Evolutionary conservation across 345 rosid species (phyloP).

Genomic region (Euclidium syriacum): DNA sequence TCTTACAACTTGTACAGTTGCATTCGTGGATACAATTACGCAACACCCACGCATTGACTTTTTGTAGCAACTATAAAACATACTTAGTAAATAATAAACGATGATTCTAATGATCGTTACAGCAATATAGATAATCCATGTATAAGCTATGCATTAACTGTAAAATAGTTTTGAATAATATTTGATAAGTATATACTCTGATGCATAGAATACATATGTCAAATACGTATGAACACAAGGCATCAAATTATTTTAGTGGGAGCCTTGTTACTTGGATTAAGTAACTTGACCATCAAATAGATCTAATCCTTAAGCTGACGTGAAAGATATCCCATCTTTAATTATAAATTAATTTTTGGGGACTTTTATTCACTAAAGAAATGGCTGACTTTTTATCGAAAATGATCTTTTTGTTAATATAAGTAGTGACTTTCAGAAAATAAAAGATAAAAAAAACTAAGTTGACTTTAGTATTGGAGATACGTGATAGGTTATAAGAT

Average conservation of each 20-base stretch:
- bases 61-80: not conserved
- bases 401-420: not conserved
- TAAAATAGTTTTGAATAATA: not conserved
- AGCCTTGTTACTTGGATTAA: constrained; percentile 3
- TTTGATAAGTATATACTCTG: constrained; percentile 11
- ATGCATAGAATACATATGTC: not conserved
- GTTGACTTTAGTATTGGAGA: not conserved
- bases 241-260: constrained; percentile 1
- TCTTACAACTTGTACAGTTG: no score
- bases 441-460: not conserved
- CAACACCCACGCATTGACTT: not conserved
- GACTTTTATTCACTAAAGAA: not conserved
- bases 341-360: not conserved
- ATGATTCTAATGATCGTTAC: not conserved
- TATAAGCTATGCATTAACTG: not conserved
- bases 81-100: no score
- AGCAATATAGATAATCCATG: not conserved
- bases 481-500: not conserved
- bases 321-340: not conserved
- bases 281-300: not conserved
- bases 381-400: constrained; percentile 14
- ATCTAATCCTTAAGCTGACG: not conserved
- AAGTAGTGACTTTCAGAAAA: not conserved
- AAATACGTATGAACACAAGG: not conserved
- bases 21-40: not conserved